Base-by-base conservation (phyloP, 768 basidiomycete genomes). In the Macrolepiota dolichaula region DNA sequence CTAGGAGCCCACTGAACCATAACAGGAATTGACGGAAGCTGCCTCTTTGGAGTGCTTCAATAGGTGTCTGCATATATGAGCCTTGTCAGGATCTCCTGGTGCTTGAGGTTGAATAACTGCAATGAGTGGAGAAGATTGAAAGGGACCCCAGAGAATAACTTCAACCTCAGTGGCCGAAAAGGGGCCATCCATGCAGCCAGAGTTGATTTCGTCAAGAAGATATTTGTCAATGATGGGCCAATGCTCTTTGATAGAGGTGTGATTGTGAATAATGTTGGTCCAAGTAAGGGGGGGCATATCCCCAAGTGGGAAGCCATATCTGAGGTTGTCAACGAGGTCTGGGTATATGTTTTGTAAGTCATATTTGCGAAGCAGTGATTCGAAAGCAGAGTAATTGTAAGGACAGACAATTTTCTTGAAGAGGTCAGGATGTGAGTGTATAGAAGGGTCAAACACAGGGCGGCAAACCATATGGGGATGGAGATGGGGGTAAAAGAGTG, bases 241-340 rank as follows among this genome's bases (percentile, higher is more conserved):
- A 46, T 68, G 42, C 2, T 62, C 57, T 0, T 25, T 1, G 36
- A 59, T 50, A 0, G 66, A 69, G 0, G 63, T 58, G 46, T 70
- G 64, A 44, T 72, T 70, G 0, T 55, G 56, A 13, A 72, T 52
- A n/a, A 73, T 70, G 38, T 67, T 57, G 1, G 68, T 63, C 1
- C 51, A 6, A 3, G 19, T 9, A 32, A 69, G 60, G 10, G 19
- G 2, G 44, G 75, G 71, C 65, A 78, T 73, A 1, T 64, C 42
- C 1, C 76, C 74, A 2, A 78, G 57, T 0, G 72, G 73, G 55
- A 78, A 78, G 1, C 76, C 73, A 10, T 66, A 7, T 0, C 61
- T 57, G 1, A 80, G 66, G 19, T 75, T 76, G 4, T 54, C 0
- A 6, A 68, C 51, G 1, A 79, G 67, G 1, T 64, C 10, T 0